phyloP scores from a whole-genome alignment of 768 basidiomycete genomes.

The Kwoniella mangroviensis region DNA sequence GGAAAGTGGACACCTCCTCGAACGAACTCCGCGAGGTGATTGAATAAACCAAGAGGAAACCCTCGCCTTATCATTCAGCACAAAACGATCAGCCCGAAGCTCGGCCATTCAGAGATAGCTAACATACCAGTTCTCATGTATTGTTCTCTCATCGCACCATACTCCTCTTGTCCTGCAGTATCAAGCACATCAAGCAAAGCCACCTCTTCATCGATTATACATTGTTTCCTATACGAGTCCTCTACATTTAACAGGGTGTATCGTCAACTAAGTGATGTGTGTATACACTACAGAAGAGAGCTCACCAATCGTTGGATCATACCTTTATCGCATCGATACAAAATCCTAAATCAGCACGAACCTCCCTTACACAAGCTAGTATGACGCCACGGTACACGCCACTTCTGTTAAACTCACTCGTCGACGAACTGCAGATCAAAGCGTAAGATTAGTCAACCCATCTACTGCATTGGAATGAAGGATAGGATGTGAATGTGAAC shows the following conservation, averaged over 20 bases:
- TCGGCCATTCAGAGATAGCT: neutral
- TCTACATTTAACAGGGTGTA: slow-evolving; percentile 28
- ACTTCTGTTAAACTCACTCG: slow-evolving; percentile 41
- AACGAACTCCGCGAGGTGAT: slow-evolving; percentile 98
- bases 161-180: slow-evolving; percentile 98
- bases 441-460: slow-evolving; percentile 5
- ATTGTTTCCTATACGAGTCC: slow-evolving; percentile 98
- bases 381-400: slow-evolving; percentile 3
- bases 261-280: neutral
- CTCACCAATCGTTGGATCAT: slow-evolving; percentile 87
- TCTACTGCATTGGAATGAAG: too few relatives aligned
- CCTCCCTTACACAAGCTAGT: slow-evolving; percentile 7
- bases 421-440: slow-evolving; percentile 50
- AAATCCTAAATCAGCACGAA: slow-evolving; percentile 6
- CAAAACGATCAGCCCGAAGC: neutral
- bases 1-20: slow-evolving; percentile 94
- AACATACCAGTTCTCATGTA: slow-evolving; percentile 82
- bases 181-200: slow-evolving; percentile 94
- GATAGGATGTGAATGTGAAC: neutral
- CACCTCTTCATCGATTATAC: slow-evolving; percentile 98
- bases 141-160: slow-evolving; percentile 98
- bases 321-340: slow-evolving; percentile 21
- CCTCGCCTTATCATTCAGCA: slow-evolving; percentile 69
- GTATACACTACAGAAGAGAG: neutral
- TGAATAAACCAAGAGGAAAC: slow-evolving; percentile 95